Evolutionary conservation across 371 early-diverging fungal species (phyloP).

Genomic region (Rhizopus arrhizus): DNA sequence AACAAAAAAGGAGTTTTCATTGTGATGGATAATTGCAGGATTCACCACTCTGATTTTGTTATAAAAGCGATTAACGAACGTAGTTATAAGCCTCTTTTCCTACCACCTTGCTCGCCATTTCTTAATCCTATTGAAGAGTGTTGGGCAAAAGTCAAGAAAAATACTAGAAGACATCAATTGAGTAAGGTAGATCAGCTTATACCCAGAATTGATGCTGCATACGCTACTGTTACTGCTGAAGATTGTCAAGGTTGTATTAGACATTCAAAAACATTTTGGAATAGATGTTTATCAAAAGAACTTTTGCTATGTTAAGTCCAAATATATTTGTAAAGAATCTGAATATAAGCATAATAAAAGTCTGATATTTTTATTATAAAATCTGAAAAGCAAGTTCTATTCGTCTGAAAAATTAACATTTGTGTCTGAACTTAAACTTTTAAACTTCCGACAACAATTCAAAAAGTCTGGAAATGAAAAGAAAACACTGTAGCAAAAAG

Average conservation of each 20-base stretch:
- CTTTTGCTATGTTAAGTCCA: conserved; percentile 8
- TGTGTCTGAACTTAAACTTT: conserved; percentile 6
- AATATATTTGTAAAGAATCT: conserved; percentile 8
- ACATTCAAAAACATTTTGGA: conserved; percentile 12
- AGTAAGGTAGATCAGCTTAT: too few relatives aligned
- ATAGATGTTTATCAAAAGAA: too few relatives aligned
- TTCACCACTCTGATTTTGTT: conserved; percentile 5
- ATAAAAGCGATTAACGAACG: too few relatives aligned
- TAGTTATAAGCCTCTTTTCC: too few relatives aligned
- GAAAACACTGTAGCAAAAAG: neutral
- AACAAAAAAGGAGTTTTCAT: conserved; percentile 16
- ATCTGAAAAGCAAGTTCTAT: conserved; percentile 6
- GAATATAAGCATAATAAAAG: conserved; percentile 8
- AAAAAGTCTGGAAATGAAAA: conserved; percentile 3
- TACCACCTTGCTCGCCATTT: too few relatives aligned
- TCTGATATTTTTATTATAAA: neutral
- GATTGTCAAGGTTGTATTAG: conserved; percentile 13
- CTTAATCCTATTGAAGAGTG: too few relatives aligned
- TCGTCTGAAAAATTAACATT: conserved; percentile 10
- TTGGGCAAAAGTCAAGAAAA: too few relatives aligned
- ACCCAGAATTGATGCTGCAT: too few relatives aligned
- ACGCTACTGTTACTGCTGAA: conserved; percentile 5
- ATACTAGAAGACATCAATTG: too few relatives aligned
- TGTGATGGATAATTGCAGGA: conserved; percentile 15
- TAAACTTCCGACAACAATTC: conserved; percentile 2